Evolutionary conservation across 768 basidiomycete species (phyloP).

Genomic region (Coprinopsis marcescibilis): DNA sequence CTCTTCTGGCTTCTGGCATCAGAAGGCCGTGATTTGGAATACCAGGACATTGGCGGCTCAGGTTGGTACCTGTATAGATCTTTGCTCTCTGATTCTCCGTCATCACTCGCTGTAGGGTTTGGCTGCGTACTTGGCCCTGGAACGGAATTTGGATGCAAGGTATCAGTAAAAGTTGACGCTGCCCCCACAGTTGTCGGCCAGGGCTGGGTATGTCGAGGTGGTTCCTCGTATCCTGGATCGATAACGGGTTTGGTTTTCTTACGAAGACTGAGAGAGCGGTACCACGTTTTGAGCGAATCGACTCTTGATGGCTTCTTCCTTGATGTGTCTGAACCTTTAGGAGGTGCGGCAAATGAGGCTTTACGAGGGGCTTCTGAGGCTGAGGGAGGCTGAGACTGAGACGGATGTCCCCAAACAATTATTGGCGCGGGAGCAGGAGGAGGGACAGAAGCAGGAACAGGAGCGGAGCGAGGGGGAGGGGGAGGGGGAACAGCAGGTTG

Average conservation of each 20-base stretch:
- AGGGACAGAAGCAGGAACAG: too few species aligned
- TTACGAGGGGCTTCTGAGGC: too few species aligned
- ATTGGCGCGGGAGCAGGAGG: too few species aligned
- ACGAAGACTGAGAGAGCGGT: conserved; percentile 31
- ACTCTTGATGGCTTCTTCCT: conserved; percentile 19
- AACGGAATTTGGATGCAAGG: not conserved
- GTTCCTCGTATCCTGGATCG: conserved; percentile 26
- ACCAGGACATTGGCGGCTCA: conserved; percentile 4
- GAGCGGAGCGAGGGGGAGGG: not conserved
- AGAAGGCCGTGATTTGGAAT: conserved; percentile 7
- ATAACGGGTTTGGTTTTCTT: conserved; percentile 28
- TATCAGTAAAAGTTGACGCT: not conserved
- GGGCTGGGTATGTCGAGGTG: not conserved
- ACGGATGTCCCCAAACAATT: too few species aligned
- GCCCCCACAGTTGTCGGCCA: not conserved
- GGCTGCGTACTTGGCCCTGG: not conserved
- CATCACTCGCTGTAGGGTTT: not conserved
- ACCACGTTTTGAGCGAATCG: conserved; percentile 26
- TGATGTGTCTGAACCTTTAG: conserved; percentile 4
- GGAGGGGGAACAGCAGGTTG: not conserved
- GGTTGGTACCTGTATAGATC: conserved; percentile 1
- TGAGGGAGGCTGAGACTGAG: too few species aligned
- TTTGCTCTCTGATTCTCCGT: not conserved
- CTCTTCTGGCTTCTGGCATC: conserved; percentile 4
- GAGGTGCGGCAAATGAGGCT: too few species aligned